Evolutionary conservation across 192 early-diverging fungal species (phyloP).

Genomic region (Coemansia sp.): DNA sequence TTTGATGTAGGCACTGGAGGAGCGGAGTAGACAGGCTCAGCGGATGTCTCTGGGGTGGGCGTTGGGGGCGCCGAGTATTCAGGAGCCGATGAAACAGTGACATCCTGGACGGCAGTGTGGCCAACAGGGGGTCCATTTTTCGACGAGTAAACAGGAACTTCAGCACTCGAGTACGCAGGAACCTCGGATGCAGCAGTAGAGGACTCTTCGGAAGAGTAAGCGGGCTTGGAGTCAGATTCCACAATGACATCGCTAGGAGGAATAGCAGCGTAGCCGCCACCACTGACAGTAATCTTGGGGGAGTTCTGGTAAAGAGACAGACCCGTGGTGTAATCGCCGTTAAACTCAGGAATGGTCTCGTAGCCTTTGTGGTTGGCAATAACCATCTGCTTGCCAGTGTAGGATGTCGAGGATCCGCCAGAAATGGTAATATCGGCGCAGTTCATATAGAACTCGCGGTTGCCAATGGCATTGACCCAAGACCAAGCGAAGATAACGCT

Average conservation of each 20-base stretch:
- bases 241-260: neutral
- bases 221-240: neutral
- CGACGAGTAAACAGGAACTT: too few relatives aligned
- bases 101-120: conserved; percentile 4
- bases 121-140: neutral
- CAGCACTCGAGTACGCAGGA: neutral
- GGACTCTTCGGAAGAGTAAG: neutral
- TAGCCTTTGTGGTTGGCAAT: conserved; percentile 58
- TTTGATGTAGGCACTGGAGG: neutral
- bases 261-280: conserved; percentile 13
- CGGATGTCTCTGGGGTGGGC: neutral
- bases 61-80: conserved; percentile 9
- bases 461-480: conserved; percentile 71
- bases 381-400: conserved; percentile 55
- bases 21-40: neutral
- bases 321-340: conserved; percentile 35
- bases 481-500: conserved; percentile 59
- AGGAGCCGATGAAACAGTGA: conserved; percentile 9
- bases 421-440: conserved; percentile 69
- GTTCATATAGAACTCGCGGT: conserved; percentile 73
- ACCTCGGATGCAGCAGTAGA: too few relatives aligned
- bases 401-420: conserved; percentile 27
- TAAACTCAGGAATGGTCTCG: conserved; percentile 58
- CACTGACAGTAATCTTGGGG: conserved; percentile 37
- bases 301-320: conserved; percentile 28